Evolutionary conservation across 768 basidiomycete genomes (phyloP).

Genomic region (Psilocybe sp.): DNA sequence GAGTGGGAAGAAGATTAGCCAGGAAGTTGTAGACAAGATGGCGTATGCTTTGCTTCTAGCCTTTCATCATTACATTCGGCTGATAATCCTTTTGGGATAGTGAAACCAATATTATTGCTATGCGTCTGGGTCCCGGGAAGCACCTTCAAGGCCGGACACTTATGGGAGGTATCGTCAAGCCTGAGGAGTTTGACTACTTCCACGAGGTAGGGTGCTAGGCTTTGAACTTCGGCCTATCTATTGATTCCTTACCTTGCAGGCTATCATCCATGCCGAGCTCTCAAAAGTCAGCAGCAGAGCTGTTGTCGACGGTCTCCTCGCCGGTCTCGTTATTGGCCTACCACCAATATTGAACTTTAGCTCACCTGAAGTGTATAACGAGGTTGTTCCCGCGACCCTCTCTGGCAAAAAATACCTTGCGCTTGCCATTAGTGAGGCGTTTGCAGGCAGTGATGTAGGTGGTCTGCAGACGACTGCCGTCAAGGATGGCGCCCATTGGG

Average conservation of each 20-base stretch:
- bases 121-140: conserved; percentile 90
- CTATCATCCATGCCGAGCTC: conserved; percentile 80
- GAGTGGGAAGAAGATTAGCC: conserved; percentile 81
- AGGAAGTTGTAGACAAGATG: conserved; percentile 82
- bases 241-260: conserved; percentile 32
- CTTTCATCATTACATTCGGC: background rate
- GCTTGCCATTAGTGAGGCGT: conserved; percentile 91
- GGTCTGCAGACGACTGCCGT: conserved; percentile 85
- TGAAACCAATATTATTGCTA: conserved; percentile 75
- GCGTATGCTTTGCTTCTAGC: conserved; percentile 44
- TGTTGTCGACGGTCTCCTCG: conserved; percentile 83
- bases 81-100: conserved; percentile 31
- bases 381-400: conserved; percentile 68
- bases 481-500: conserved; percentile 82
- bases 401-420: conserved; percentile 82
- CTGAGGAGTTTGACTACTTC: conserved; percentile 93
- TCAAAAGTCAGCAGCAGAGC: conserved; percentile 82
- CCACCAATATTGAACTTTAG: conserved; percentile 90
- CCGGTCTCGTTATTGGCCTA: conserved; percentile 81
- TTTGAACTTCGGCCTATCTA: background rate
- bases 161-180: conserved; percentile 71
- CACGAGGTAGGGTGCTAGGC: conserved; percentile 58
- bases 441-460: conserved; percentile 84
- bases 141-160: conserved; percentile 77
- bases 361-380: conserved; percentile 64